These are phyloP conservation scores for Vigna radiata DNA, from an alignment of 306 rosid genomes.

Conservation along the genomic window DNA sequence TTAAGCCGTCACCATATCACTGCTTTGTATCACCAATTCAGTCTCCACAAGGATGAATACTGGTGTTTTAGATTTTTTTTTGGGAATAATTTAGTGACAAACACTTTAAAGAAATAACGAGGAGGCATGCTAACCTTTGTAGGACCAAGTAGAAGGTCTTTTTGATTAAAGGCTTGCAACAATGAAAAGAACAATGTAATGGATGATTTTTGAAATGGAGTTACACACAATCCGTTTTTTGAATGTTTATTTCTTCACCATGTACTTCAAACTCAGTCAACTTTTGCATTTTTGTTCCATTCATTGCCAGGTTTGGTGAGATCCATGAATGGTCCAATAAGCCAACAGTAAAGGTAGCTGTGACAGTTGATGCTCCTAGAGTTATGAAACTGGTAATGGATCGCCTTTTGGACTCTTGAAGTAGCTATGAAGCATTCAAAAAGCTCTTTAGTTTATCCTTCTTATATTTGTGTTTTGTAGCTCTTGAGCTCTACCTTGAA, in stretches of 20 bases:
- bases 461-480: conserved; percentile 21
- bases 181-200: not conserved
- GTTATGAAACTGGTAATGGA: conserved; percentile 73
- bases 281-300: conserved; percentile 16
- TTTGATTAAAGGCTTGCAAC: conserved; percentile 1
- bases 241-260: not conserved
- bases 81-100: not conserved
- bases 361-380: conserved; percentile 84
- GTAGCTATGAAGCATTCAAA: conserved; percentile 7
- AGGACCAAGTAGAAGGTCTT: conserved; percentile 14
- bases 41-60: not conserved
- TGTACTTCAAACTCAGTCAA: not conserved
- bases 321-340: conserved; percentile 81
- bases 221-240: not conserved
- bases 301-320: conserved; percentile 73
- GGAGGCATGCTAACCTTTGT: not conserved
- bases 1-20: not conserved
- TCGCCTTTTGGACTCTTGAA: conserved; percentile 68
- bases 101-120: not conserved
- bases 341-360: conserved; percentile 90
- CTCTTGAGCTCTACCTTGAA: conserved; percentile 3
- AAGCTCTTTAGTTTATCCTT: not conserved
- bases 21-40: not conserved
- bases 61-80: not conserved
- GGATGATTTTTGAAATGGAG: not conserved